Conservation (phyloP, 305 asterid species). For the Fraxinus platypoda region DNA sequence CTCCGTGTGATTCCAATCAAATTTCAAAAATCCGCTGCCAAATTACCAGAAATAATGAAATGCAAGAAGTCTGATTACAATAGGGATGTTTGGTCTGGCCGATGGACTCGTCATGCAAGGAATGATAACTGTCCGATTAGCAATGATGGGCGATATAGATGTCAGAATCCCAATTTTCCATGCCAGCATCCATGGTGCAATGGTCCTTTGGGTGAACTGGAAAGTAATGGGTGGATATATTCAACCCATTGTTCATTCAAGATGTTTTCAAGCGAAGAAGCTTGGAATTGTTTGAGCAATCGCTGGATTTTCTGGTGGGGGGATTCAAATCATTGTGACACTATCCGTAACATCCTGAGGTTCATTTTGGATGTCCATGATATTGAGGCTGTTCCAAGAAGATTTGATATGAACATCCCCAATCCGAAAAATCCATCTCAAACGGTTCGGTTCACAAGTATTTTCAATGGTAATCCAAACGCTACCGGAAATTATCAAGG, state of each 20-base stretch:
- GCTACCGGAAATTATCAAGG: conserved; percentile 49
- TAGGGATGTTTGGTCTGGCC: conserved; percentile 75
- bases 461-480: conserved; percentile 82
- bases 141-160: conserved; percentile 71
- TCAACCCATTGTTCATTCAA: conserved; percentile 89
- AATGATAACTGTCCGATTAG: conserved; percentile 65
- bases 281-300: conserved; percentile 58
- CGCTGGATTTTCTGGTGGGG: conserved; percentile 99
- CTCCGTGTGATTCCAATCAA: conserved; percentile 55
- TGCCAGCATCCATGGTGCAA: conserved; percentile 77
- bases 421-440: conserved; percentile 67
- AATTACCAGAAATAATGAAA: conserved; percentile 39
- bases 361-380: conserved; percentile 55
- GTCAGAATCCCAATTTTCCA: conserved; percentile 59
- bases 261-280: conserved; percentile 42
- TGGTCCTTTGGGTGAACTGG: conserved; percentile 66
- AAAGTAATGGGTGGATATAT: conserved; percentile 94
- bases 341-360: conserved; percentile 65
- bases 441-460: conserved; percentile 64
- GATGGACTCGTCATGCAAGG: conserved; percentile 83
- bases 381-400: conserved; percentile 48
- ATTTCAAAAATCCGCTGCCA: conserved; percentile 41
- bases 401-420: conserved; percentile 64
- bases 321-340: conserved; percentile 88
- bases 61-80: conserved; percentile 54